Evolutionary conservation across 352 stramenopile genomes (phyloP), one percentile per base, ranked within the genome.

Genomic region (Globisporangium megalacanthum): DNA sequence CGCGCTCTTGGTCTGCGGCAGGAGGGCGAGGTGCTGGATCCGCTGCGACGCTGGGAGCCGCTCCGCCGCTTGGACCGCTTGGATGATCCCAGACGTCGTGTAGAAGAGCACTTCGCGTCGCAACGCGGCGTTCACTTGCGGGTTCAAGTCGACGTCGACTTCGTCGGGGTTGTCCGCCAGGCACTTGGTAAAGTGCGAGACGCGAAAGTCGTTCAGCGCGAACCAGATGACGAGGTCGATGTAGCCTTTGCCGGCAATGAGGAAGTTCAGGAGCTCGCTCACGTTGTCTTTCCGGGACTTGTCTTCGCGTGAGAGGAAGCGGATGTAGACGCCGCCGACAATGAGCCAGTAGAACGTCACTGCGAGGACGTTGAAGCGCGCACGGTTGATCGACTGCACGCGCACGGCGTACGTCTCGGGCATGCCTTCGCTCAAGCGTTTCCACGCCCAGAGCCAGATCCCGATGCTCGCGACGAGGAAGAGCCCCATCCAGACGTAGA

Each of bases 221-320:
- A 95, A 94, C 86, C 86, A 95, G 49, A 95, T 93, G 8, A 95
- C 83, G 22, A 95, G 61, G 54, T 95, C 86, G n/a, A 95, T 61
- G 64, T 94, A 94, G 22, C 86, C 86, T 60, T 95, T 94, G 52
- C 79, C 79, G 0, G 83, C 80, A 60, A 95, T 93, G 44, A 95
- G 58, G 61, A 94, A 95, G 56, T 95, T 93, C 37, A 95, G 62
- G 17, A 95, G 66, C 55, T 94, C 80, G 42, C 70, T 91, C 13
- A 75, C 82, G 29, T 61, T 68, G 56, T 88, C 78, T 6, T 71
- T 69, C 47, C 77, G 72, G 22, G 74, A 59, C 11, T 81, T 75
- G 58, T 89, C 68, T 3, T 33, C 39, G 6, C 78, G 67, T 8
- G 76, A 79, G 9, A 95, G 61, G 56, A 89, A 93, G 51, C 81